These are phyloP conservation scores for Coniella lustricola DNA, from an alignment of 2,329 filamentous ascomycete genomes.

Conservation along the genomic window DNA sequence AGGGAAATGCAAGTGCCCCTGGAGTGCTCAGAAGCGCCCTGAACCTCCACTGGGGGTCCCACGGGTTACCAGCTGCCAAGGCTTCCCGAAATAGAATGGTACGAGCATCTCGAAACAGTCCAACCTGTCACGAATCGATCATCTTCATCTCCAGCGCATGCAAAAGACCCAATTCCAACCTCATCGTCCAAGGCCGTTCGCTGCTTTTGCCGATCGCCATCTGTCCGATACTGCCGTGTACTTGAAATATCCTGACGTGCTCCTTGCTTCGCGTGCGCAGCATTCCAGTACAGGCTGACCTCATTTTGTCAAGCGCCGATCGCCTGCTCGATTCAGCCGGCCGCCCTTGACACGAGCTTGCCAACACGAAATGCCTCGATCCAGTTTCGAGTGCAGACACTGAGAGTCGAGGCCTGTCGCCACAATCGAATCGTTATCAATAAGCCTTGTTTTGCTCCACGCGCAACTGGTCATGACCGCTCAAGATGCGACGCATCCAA, in stretches of 20 bases:
- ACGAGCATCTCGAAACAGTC: constrained; percentile 7
- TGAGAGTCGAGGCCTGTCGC: constrained; percentile 3
- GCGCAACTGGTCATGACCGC: constrained; percentile 13
- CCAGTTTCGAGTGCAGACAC: constrained; percentile 2
- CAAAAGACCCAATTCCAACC: background rate
- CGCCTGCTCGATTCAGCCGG: background rate
- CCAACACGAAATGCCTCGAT: constrained; percentile 13
- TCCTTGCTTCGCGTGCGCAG: background rate
- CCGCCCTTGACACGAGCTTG: constrained; percentile 1
- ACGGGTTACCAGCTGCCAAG: background rate
- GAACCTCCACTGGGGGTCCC: background rate
- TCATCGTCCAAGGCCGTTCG: no score
- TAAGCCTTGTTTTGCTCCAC: constrained; percentile 4
- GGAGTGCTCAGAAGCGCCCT: background rate
- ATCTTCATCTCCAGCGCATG: constrained; percentile 1
- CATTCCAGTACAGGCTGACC: constrained; percentile 1
- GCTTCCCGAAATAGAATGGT: background rate
- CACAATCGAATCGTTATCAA: constrained; percentile 6
- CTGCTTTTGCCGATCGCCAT: no score
- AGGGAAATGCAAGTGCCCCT: no score
- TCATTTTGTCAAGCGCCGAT: background rate
- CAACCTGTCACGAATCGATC: background rate
- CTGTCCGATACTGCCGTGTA: background rate
- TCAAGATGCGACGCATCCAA: constrained; percentile 12
- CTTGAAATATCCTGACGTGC: background rate